A percentile compares a stretch with the other conserved stretches of the same genome.
Conservation (phyloP, 179 eudicot genomes). For the Pouteria campechiana region DNA sequence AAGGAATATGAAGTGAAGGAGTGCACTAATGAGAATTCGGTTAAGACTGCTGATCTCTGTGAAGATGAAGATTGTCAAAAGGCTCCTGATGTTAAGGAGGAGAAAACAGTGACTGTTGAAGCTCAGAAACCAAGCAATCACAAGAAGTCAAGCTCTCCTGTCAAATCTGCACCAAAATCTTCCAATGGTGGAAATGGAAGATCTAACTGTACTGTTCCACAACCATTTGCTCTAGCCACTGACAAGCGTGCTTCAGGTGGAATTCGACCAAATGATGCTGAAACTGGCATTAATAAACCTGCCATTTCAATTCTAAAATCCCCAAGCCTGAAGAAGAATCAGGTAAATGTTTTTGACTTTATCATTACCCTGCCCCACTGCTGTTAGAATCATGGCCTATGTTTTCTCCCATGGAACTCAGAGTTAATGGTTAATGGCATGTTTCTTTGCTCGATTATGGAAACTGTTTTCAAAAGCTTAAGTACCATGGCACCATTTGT, state of each 20-base stretch:
- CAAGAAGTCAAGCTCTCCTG: slow-evolving; percentile 21
- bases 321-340: slow-evolving; percentile 48
- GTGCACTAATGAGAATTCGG: slow-evolving; percentile 25
- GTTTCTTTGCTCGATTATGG: too few relatives aligned
- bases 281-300: slow-evolving; percentile 19
- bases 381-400: too few relatives aligned
- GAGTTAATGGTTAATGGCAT: too few relatives aligned
- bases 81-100: too few relatives aligned
- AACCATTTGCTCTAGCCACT: slow-evolving; percentile 83
- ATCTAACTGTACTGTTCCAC: slow-evolving; percentile 58
- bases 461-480: too few relatives aligned
- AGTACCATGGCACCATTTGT: too few relatives aligned
- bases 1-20: slow-evolving; percentile 41
- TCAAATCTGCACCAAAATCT: slow-evolving; percentile 31
- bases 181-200: slow-evolving; percentile 29
- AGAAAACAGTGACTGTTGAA: too few relatives aligned
- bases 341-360: slow-evolving; percentile 29
- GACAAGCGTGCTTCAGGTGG: slow-evolving; percentile 64
- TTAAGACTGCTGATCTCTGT: slow-evolving; percentile 18
- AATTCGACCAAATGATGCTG: slow-evolving; percentile 36
- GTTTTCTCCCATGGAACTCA: too few relatives aligned
- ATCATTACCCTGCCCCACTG: too few relatives aligned
- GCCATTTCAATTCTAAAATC: too few relatives aligned
- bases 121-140: too few relatives aligned
- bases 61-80: slow-evolving; percentile 20